Evolutionary conservation across 148 eudicot species (phyloP).

Genomic region (Salicornia ramosissima): DNA sequence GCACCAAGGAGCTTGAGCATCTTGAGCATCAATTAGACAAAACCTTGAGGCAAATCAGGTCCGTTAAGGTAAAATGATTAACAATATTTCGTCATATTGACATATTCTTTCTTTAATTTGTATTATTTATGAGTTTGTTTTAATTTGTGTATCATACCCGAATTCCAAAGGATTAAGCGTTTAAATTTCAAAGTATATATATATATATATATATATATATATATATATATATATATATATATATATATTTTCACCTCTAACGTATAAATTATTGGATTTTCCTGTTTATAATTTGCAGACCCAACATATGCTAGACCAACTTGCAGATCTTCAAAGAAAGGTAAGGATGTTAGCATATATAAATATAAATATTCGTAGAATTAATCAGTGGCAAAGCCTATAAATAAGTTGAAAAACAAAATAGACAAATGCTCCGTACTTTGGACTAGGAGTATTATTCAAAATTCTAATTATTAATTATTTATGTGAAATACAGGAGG

Average conservation of each 20-base stretch:
- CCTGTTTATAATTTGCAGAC: slow-evolving; percentile 38
- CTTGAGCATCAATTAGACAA: slow-evolving; percentile 73
- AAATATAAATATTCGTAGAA: too few relatives aligned
- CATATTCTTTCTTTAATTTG: too few relatives aligned
- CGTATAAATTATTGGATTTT: not conserved
- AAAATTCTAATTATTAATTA: not conserved
- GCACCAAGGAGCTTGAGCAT: slow-evolving; percentile 60
- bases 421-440: too few relatives aligned
- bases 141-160: too few relatives aligned
- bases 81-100: too few relatives aligned
- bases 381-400: too few relatives aligned
- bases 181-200: too few relatives aligned
- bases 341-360: slow-evolving; percentile 22
- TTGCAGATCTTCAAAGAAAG: slow-evolving; percentile 63
- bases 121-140: too few relatives aligned
- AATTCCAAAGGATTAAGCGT: not conserved
- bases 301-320: slow-evolving; percentile 62
- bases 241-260: too few relatives aligned
- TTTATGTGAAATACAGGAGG: slow-evolving; percentile 41
- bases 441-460: not conserved
- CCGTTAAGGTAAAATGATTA: slow-evolving; percentile 49
- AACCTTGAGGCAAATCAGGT: slow-evolving; percentile 66
- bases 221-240: too few relatives aligned
- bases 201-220: too few relatives aligned
- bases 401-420: not conserved